A percentile compares a stretch with the other conserved stretches of the same genome.
These are phyloP conservation scores for Plasmodium malariae DNA, from an alignment of 169 alveolate genomes.

Conservation along the genomic window DNA sequence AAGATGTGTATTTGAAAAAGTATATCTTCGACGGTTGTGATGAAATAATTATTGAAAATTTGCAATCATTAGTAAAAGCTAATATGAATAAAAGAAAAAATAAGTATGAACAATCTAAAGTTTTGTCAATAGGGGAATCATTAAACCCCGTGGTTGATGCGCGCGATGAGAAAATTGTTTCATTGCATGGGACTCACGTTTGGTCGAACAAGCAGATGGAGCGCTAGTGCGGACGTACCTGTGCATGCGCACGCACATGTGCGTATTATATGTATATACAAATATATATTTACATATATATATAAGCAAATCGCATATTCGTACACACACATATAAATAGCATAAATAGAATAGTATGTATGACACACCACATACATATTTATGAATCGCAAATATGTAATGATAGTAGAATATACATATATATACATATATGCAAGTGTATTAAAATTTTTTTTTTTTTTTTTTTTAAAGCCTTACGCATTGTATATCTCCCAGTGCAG, in stretches of 20 bases:
- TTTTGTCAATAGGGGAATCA: constrained; percentile 74
- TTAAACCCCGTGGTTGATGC: constrained; percentile 80
- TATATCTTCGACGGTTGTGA: constrained; percentile 60
- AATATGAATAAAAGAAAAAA: constrained; percentile 38
- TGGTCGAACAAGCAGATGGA: constrained; percentile 86
- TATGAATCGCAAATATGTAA: no score
- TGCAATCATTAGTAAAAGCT: constrained; percentile 46
- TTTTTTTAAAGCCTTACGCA: no score
- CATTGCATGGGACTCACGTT: constrained; percentile 86
- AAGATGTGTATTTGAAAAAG: constrained; percentile 80
- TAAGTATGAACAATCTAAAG: constrained; percentile 28
- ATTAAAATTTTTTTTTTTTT: no score
- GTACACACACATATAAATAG: no score
- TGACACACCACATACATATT: no score
- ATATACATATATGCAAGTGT: no score
- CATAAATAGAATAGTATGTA: no score
- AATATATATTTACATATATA: neutral
- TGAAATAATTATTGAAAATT: constrained; percentile 61
- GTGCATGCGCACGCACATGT: neutral
- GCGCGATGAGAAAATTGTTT: constrained; percentile 82
- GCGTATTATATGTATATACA: neutral
- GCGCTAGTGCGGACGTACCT: neutral
- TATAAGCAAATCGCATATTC: no score
- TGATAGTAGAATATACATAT: no score
- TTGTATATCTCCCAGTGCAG: no score